Evolutionary conservation across 352 stramenopile genomes (phyloP).

Genomic region (Pilasporangium apinafurcum): DNA sequence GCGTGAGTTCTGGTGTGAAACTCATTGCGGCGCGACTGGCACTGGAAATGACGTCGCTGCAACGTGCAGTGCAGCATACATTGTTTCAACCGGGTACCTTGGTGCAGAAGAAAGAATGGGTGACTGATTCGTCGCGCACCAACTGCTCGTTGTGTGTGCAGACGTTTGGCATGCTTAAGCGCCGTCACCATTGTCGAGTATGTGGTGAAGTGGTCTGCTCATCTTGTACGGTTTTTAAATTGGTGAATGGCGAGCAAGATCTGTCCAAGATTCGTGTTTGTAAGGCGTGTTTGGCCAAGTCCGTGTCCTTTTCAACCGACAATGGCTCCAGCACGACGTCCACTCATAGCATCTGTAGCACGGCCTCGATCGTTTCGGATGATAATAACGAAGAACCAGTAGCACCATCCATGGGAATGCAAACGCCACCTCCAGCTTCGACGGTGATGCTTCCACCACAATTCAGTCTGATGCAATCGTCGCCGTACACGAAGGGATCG

Average conservation of each 20-base stretch:
- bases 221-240: slow-evolving; percentile 71
- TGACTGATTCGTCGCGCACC: slow-evolving; percentile 65
- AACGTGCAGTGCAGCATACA: slow-evolving; percentile 60
- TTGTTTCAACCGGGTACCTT: slow-evolving; percentile 59
- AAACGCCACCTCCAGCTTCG: background rate
- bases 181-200: slow-evolving; percentile 81
- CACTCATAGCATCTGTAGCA: slow-evolving; percentile 24
- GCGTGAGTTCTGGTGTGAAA: slow-evolving; percentile 65
- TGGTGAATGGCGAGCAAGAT: slow-evolving; percentile 50
- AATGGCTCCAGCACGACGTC: slow-evolving; percentile 12
- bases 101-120: slow-evolving; percentile 69
- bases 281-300: slow-evolving; percentile 71
- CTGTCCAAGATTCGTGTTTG: slow-evolving; percentile 66
- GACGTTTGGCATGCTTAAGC: slow-evolving; percentile 73
- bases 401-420: background rate
- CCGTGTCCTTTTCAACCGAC: slow-evolving; percentile 26
- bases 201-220: slow-evolving; percentile 86
- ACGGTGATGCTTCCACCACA: no score
- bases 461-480: no score
- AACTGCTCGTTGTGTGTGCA: slow-evolving; percentile 81
- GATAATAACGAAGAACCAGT: slow-evolving; percentile 21
- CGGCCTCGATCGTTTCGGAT: slow-evolving; percentile 43
- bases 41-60: slow-evolving; percentile 43
- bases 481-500: slow-evolving; percentile 19
- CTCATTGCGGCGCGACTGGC: slow-evolving; percentile 58